Base-by-base conservation (phyloP, 805 yeast genomes). In the Kluyveromyces siamensis region DNA sequence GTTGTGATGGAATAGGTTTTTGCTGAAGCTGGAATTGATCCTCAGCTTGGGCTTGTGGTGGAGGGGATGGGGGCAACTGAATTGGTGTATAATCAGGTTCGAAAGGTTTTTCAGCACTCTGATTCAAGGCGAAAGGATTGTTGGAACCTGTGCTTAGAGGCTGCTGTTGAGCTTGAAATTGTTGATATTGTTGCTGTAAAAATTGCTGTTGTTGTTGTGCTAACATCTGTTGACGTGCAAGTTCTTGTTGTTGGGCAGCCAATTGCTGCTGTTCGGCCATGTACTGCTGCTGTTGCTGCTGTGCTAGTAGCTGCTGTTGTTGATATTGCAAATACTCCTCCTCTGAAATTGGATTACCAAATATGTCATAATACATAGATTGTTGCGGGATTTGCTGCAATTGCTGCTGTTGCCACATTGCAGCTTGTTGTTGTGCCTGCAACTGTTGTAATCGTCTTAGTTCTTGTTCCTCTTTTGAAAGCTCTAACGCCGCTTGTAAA, bases 71-170 rank as follows among this genome's bases (percentile, higher is more conserved):
- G 25, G 45, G 48, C 17, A 38, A 41, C 19, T 38, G 51, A 21
- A 44, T 18, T 9, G 47, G 41, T 3, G 41, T 44, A 35, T 8
- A 44, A 37, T 44, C 44, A 21, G 40, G 46, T 40, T 44, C 51
- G 18, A 50, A 45, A 37, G 40, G 37, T 47, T 42, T 43, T 41
- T 25, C 37, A 38, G 11, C 40, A 37, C 13, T 41, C 45, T 51
- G 49, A 53, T 41, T 55, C 46, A 76, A 56, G 1, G 91, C 87
- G 64, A 86, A 86, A 46, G 95, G 95, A 65, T 85, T 86, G 65
- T 85, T 84, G 18, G 86, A 73, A 3, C 89, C 89, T 0, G 90
- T 82, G 53, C 76, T 74, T 55, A 81, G 68, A 5, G 87, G 87
- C 51, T 62, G 67, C 41, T 63, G 72, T 61, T 72, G 58, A 65